Evolutionary conservation across 192 early-diverging fungal genomes (phyloP).

Genomic region (Umbelopsis ramanniana): DNA sequence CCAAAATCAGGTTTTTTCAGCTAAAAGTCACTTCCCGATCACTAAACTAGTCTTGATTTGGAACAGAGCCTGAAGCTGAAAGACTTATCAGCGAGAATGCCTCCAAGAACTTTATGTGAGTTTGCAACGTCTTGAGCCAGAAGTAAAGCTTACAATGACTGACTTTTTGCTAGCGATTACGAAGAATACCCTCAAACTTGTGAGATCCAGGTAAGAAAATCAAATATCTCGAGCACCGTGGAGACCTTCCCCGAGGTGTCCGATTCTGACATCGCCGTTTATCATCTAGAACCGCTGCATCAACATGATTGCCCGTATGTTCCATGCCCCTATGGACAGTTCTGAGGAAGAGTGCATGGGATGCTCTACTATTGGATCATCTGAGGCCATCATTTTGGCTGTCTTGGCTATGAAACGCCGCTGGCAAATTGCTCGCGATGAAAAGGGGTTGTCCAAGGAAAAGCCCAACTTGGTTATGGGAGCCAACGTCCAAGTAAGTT

Average conservation of each 20-base stretch:
- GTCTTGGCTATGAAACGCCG: slow-evolving; percentile 79
- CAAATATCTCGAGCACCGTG: background rate
- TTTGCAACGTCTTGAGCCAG: background rate
- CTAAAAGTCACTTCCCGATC: background rate
- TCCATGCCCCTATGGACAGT: slow-evolving; percentile 41
- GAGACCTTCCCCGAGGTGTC: too few species aligned
- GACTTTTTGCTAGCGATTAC: slow-evolving; percentile 31
- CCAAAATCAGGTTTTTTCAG: background rate
- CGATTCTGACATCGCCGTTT: background rate
- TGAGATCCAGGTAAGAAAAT: slow-evolving; percentile 43
- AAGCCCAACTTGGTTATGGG: slow-evolving; percentile 83
- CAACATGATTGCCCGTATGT: slow-evolving; percentile 48
- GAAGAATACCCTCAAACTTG: slow-evolving; percentile 51
- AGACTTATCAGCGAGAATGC: slow-evolving; percentile 77
- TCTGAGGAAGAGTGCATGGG: slow-evolving; percentile 57
- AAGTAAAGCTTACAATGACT: background rate
- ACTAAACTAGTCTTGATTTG: slow-evolving; percentile 41
- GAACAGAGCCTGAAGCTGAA: slow-evolving; percentile 82
- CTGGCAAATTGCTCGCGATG: slow-evolving; percentile 67
- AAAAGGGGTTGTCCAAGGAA: slow-evolving; percentile 64
- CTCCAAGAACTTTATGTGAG: slow-evolving; percentile 69
- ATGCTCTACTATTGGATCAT: slow-evolving; percentile 76
- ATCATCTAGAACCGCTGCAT: slow-evolving; percentile 42
- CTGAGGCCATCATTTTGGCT: slow-evolving; percentile 79
- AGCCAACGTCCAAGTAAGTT: slow-evolving; percentile 67